Base-by-base conservation (phyloP, 176 grass and related monocot species). In the Zea luxurians region DNA sequence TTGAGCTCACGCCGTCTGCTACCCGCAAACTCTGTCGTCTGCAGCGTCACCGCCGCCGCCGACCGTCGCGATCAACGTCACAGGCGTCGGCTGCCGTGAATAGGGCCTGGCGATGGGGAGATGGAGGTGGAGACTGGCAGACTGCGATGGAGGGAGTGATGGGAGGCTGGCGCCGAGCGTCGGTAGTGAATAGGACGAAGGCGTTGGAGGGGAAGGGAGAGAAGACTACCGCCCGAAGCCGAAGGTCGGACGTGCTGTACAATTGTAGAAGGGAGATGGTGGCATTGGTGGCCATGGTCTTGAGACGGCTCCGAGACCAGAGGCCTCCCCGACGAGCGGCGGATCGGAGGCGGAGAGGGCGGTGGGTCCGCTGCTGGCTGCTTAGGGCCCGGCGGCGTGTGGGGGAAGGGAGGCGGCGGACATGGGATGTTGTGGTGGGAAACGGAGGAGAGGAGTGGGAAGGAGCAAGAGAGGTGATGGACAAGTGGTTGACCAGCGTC, bases 401-500 rank as follows among this genome's bases (percentile, higher is more conserved):
- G 27, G 27, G 27, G 27, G 27, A 27, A 27, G 27, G 27, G 27
- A 27, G 27, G 27, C 27, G 27, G 27, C 27, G 27, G 27, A 27
- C 27, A 27, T 27, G 27, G 27, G 27, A 75, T 37, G 20, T 17
- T 57, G 75, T 71, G 69, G 10, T 84, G 75, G 48, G 68, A 78
- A 55, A 46, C 37, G 58, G 10, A 45, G 62, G 53, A 13, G 46
- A 57, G 21, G 21, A 10, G 5, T 47, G 12, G 44, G 16, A 20
- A 70, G 20, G 6, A 15, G 53, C 12, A 5, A 17, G 16, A 42
- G 40, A 7, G 13, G 41, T 17, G 52, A 38, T 60, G 42, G 35
- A 49, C 48, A 71, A 70, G 83, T 66, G 61, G 77, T 71, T 82
- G 72, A 10, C 47, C 78, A 17, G 84, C 48, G 80, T 15, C 66